phyloP scores from a whole-genome alignment of 2,329 filamentous ascomycete genomes.

The Cladophialophora exuberans region DNA sequence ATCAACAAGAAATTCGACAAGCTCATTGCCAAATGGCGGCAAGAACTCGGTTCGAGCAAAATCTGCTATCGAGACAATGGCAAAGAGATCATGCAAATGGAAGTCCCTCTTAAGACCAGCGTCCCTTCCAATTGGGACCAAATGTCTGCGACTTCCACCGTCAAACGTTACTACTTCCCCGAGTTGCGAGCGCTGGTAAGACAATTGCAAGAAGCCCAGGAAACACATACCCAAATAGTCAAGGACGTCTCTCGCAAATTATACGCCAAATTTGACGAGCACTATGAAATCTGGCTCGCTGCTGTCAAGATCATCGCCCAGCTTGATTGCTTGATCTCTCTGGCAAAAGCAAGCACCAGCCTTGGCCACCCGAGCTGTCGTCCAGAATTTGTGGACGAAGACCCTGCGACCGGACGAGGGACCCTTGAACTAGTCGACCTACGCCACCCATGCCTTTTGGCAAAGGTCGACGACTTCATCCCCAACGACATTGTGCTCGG shows the following conservation, averaged over 20 bases:
- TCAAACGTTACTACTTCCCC: slow-evolving; percentile 92
- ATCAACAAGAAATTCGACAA: slow-evolving; percentile 74
- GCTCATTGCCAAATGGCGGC: slow-evolving; percentile 71
- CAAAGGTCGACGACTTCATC: slow-evolving; percentile 89
- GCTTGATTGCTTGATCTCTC: slow-evolving; percentile 90
- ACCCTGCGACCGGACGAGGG: slow-evolving; percentile 60
- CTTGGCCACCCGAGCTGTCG: slow-evolving; percentile 87
- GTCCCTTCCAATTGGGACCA: slow-evolving; percentile 89
- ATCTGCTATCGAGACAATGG: slow-evolving; percentile 83
- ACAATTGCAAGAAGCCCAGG: slow-evolving; percentile 88
- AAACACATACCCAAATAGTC: slow-evolving; percentile 87
- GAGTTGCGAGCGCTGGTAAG: slow-evolving; percentile 82
- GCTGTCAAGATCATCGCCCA: slow-evolving; percentile 90
- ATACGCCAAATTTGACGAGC: slow-evolving; percentile 82
- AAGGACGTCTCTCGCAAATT: slow-evolving; percentile 84
- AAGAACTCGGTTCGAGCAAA: slow-evolving; percentile 72
- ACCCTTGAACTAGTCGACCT: slow-evolving; percentile 91
- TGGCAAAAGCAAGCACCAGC: slow-evolving; percentile 83
- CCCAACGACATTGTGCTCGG: slow-evolving; percentile 91
- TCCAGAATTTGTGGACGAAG: slow-evolving; percentile 81
- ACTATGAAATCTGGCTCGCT: slow-evolving; percentile 82
- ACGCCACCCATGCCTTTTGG: slow-evolving; percentile 91
- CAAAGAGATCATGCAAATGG: slow-evolving; percentile 96
- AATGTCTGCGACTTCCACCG: slow-evolving; percentile 89
- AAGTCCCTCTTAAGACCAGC: slow-evolving; percentile 80